phyloP scores from a whole-genome alignment of 2,329 filamentous ascomycete genomes.

The Cadophora sp. region DNA sequence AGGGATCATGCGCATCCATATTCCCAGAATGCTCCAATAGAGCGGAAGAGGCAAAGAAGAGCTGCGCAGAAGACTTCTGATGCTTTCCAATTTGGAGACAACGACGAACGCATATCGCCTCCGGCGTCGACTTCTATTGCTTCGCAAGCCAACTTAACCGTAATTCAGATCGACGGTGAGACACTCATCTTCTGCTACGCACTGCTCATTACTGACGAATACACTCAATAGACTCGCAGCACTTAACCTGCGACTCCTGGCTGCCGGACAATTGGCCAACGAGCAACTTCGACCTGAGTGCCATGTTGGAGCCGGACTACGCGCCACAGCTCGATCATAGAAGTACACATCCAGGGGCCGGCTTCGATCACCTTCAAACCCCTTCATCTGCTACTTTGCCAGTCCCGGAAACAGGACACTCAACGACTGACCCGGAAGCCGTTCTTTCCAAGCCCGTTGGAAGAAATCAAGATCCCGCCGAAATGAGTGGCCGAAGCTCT shows the following conservation, averaged over 20 bases:
- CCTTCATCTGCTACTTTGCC: not conserved
- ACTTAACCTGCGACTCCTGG: not conserved
- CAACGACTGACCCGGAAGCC: not conserved
- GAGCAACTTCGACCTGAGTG: not conserved
- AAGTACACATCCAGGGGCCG: not conserved
- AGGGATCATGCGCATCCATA: conserved; percentile 1
- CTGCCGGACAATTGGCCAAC: not conserved
- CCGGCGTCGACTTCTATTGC: not conserved
- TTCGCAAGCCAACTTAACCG: not conserved
- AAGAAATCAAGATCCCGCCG: not conserved
- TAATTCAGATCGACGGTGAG: not conserved
- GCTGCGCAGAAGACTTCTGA: not conserved
- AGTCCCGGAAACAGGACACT: not conserved
- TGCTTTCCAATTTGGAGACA: not conserved
- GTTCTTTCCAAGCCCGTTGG: not conserved
- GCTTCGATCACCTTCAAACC: not conserved
- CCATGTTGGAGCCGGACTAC: not conserved
- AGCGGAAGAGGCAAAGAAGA: not conserved
- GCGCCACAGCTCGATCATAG: not conserved
- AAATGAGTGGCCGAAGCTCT: not conserved
- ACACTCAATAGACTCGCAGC: not conserved
- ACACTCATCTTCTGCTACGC: not conserved
- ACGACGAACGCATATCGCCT: not conserved
- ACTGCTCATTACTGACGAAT: not conserved
- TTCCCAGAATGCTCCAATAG: not conserved